Percentiles rank a stretch among this genome's conserved stretches.
Evolutionary conservation across 2,329 filamentous ascomycete species (phyloP).

Genomic region (Graphium sp.): DNA sequence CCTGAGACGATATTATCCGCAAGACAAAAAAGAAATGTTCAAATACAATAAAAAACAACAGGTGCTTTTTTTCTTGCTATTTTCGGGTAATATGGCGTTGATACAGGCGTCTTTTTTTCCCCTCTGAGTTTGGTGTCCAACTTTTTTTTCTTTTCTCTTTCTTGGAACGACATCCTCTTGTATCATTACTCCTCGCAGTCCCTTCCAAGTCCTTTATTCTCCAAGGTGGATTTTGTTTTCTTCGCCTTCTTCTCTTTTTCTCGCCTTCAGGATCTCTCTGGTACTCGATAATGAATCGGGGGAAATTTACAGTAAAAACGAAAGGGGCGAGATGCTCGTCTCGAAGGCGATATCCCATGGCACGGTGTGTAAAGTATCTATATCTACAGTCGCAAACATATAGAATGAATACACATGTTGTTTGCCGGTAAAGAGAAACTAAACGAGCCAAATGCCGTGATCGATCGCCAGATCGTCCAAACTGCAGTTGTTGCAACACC

Average conservation of each 20-base stretch:
- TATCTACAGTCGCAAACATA: too few relatives aligned
- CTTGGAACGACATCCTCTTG: constrained; percentile 1
- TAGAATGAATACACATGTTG: too few relatives aligned
- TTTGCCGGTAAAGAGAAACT: too few relatives aligned
- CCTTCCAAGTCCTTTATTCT: neutral
- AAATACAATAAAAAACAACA: too few relatives aligned
- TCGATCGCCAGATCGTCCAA: too few relatives aligned
- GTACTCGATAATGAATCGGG: constrained; percentile 2
- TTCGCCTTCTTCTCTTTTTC: neutral
- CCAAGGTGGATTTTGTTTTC: neutral
- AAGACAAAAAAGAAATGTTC: too few relatives aligned
- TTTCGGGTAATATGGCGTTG: neutral
- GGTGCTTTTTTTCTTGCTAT: too few relatives aligned
- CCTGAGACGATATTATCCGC: too few relatives aligned
- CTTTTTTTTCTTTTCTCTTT: neutral
- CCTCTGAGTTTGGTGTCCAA: neutral
- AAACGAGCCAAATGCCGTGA: too few relatives aligned
- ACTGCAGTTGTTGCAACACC: too few relatives aligned
- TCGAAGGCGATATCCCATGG: neutral
- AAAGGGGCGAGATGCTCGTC: neutral
- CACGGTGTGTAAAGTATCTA: neutral
- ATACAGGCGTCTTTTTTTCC: neutral
- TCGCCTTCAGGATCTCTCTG: constrained; percentile 4
- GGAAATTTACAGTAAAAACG: neutral
- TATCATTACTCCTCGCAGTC: neutral